Evolutionary conservation across 169 alveolate genomes (phyloP), one percentile per base, ranked within the genome.

Genomic region (Plasmodium sp.): DNA sequence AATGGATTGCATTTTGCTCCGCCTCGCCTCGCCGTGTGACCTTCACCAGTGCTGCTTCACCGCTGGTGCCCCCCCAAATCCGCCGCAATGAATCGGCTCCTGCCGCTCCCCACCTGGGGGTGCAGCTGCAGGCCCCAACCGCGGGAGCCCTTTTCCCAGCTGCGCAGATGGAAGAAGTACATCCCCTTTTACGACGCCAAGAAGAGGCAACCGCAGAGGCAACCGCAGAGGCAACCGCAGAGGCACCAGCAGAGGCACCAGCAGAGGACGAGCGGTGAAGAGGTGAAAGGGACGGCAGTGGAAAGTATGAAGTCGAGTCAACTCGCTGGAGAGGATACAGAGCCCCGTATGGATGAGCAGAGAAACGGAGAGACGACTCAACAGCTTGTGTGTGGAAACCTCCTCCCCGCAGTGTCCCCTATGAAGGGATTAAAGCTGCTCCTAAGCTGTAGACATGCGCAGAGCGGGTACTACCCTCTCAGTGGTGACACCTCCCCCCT

Each of bases 161-260:
- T 79, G 41, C 81, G 73, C n/a, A 88, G 90, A 16, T 84, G 83
- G 73, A 79, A 84, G 16, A 88, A 88, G 56, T 88, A 88, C 36
- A 88, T 88, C 18, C 94, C 94, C 14, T 88, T 88, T 88, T 88
- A 88, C 41, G 94, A 88, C 54, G n/a, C 14, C 6, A 88, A 88
- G 31, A 88, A 16, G 82, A 74, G 36, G 62, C 1, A 33, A 81
- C 45, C 14, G 34, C 3, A 34, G 33, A 74, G 36, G 62, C 1
- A 33, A 81, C 45, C 14, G 34, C 3, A 34, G 33, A 84, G 18
- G 56, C n/a, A n/a, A n/a, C n/a, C n/a, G n/a, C n/a, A 16, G 82
- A 74, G 36, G 62, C 1, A 33, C 84, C 45, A 14, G 34, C 3
- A 34, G 33, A 74, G 36, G 62, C 1, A 33, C 84, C 45, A 31